Base-by-base conservation (phyloP, 306 rosid genomes). In the Pyrus betulifolia region DNA sequence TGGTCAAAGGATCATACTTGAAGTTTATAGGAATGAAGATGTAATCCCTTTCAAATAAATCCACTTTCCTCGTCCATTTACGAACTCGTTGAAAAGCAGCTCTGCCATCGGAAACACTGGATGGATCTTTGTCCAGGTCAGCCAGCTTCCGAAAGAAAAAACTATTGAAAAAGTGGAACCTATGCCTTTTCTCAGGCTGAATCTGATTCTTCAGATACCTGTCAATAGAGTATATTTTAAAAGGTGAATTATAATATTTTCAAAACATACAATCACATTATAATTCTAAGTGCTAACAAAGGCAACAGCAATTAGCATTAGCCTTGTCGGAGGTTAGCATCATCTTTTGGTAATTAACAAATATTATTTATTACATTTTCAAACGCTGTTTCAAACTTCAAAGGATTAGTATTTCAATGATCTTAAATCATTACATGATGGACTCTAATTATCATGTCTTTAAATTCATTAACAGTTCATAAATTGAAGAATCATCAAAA, bases 61-160 rank as follows among this genome's bases (percentile, higher is more conserved):
- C 85, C 30, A 94, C 88, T 90, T 92, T 94, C 87, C 98, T 85
- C 3, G 98, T 94, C 98, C 98, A 94, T 84, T 94, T 94, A 63
- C 96, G 93, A 82, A 94, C 97, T 46, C 98, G 97, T 52, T 89
- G 86, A 87, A 94, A 94, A 73, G 98, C 96, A 80, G 95, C 97
- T 83, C 86, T 85, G 75, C 91, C 98, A 78, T 92, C 97, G 68
- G 95, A 85, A 81, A 90, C 90, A 82, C 94, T 88, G 27, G 96
- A 85, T 52, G 98, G 98, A 86, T 94, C 96, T 84, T 94, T 94
- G 87, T 94, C 98, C 84, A 94, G 82, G 88, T 94, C 98, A 73
- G 89, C 98, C 86, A 94, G 82, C 87, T 94, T 94, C 67, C 97
- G 87, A 70, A 94, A 94, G 98, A 94, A 94, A 82, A 94, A 94